A percentile compares a stretch with the other conserved stretches of the same genome.
These are phyloP conservation scores for Kwoniella pini DNA, from an alignment of 768 basidiomycete genomes.

Conservation along the genomic window DNA sequence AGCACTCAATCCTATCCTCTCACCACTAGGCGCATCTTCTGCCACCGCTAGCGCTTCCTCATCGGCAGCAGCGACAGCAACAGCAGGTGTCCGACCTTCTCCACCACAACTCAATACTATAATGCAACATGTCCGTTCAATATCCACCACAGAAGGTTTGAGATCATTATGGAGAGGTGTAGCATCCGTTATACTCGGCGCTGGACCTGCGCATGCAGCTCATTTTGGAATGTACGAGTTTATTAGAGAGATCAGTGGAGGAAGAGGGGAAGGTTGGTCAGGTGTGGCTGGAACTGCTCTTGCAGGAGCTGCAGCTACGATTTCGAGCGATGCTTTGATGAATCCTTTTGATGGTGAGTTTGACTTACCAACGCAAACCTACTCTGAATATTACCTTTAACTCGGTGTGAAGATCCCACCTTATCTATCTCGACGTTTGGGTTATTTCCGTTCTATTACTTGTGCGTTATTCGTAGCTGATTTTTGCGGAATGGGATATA, in stretches of 20 bases:
- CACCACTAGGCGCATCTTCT: conserved; percentile 13
- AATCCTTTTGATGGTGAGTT: conserved; percentile 97
- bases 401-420: too few relatives aligned
- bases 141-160: conserved; percentile 91
- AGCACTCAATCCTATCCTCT: conserved; percentile 39
- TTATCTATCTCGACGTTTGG: too few relatives aligned
- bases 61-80: neutral
- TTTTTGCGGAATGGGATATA: conserved; percentile 51
- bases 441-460: too few relatives aligned
- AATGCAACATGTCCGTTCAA: conserved; percentile 56
- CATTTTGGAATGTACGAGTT: conserved; percentile 96
- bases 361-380: too few relatives aligned
- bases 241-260: conserved; percentile 88
- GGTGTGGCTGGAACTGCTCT: conserved; percentile 91
- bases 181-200: conserved; percentile 90
- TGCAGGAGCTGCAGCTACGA: conserved; percentile 91
- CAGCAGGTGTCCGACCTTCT: conserved; percentile 18
- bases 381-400: neutral
- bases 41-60: conserved; percentile 7
- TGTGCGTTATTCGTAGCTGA: too few relatives aligned
- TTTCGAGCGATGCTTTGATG: conserved; percentile 96
- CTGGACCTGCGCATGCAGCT: conserved; percentile 96
- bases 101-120: conserved; percentile 42
- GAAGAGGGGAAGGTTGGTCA: conserved; percentile 63
- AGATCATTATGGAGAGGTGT: conserved; percentile 93